Base-by-base conservation (phyloP, 2,329 filamentous ascomycete genomes). In the Myriosclerotinia curreyana region DNA sequence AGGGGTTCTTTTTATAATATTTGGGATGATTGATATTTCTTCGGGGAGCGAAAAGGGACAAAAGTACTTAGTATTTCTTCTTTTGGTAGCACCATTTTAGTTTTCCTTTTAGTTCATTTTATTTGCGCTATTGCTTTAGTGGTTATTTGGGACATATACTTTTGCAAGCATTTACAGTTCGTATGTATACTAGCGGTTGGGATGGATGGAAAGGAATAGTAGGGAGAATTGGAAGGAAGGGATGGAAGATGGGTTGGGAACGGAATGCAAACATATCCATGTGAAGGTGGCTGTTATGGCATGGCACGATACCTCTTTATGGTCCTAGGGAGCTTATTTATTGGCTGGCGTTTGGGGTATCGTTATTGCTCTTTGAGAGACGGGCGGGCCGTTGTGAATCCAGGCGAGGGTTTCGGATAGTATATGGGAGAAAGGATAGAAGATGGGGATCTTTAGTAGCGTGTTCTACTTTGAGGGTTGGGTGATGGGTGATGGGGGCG, bases 141-240 rank as follows among this genome's bases (percentile, higher is more conserved):
- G 42, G 31, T 49, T 49, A 59, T 49, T 59, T 48, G 42, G 31
- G 42, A 38, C 55, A 56, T 40, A 42, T 55, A 36, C 55, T 48
- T 38, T 59, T 59, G n/a, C 34, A 48, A 59, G 42, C n/a, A 48
- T 48, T 48, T 59, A 38, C 31, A 36, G 31, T 36, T 28, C n/a
- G 55, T 59, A 38, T 59, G 55, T 59, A 59, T 59, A 59, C 55
- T 49, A 59, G 55, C 28, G 55, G 31, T 20, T 38, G 42, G 55
- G 28, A 59, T 31, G 42, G 55, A 17, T 25, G 31, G 31, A 42
- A n/a, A 59, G 31, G 42, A 28, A 48, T 31, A 28, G 42, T 22
- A 7, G 54, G 54, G 28, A 34, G 54, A 25, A 20, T 36, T 8
- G 42, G n/a, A 25, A 25, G 42, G 54, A 17, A 48, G 36, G 55